phyloP scores from a whole-genome alignment of 2,329 filamentous ascomycete species.

The Erysiphe neolycopersici region DNA sequence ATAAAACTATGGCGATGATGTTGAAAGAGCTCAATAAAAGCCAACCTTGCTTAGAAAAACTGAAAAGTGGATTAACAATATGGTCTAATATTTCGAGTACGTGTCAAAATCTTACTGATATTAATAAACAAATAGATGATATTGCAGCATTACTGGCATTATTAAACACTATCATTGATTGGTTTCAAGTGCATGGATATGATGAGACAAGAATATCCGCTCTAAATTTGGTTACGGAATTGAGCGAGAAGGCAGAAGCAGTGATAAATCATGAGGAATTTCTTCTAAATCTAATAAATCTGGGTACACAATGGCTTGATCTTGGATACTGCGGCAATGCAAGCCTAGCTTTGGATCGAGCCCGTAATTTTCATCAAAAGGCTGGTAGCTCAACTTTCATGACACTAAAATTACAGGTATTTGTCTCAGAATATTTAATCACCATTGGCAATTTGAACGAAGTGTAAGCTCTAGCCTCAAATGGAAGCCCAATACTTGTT shows the following conservation, averaged over 20 bases:
- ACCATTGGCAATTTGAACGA: constrained; percentile 37
- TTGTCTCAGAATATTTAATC: constrained; percentile 48
- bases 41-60: constrained; percentile 7
- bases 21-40: constrained; percentile 9
- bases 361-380: constrained; percentile 21
- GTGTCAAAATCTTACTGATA: constrained; percentile 17
- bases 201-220: constrained; percentile 21
- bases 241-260: constrained; percentile 19
- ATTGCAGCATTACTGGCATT: constrained; percentile 21
- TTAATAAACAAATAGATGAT: constrained; percentile 23
- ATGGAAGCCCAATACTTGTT: not conserved
- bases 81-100: constrained; percentile 17
- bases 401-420: constrained; percentile 34
- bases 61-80: constrained; percentile 5
- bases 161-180: constrained; percentile 26
- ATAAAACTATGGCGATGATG: constrained; percentile 7
- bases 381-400: constrained; percentile 18
- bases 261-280: constrained; percentile 16
- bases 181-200: constrained; percentile 27
- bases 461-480: constrained; percentile 18
- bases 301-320: constrained; percentile 27
- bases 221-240: constrained; percentile 21
- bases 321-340: constrained; percentile 34
- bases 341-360: constrained; percentile 27
- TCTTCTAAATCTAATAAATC: constrained; percentile 15